Evolutionary conservation across 1,284 basidiomycete genomes (phyloP).

Genomic region (Tetrapyrgos nigripes): DNA sequence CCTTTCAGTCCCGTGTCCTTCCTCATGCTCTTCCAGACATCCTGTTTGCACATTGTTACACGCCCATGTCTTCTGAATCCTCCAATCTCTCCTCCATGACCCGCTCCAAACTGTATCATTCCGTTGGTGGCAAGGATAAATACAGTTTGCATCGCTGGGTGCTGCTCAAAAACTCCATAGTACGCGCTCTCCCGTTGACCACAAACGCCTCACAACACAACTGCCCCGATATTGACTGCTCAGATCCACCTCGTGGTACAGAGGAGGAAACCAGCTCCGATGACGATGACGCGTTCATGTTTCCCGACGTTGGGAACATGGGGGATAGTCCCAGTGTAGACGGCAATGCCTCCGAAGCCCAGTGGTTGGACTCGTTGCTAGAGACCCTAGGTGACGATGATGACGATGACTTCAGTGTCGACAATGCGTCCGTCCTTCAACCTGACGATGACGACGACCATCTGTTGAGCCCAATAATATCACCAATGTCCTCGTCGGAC

Average conservation of each 20-base stretch:
- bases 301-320: constrained; percentile 72
- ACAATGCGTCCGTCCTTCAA: constrained; percentile 30
- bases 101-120: constrained; percentile 75
- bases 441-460: constrained; percentile 64
- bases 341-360: constrained; percentile 63
- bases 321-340: constrained; percentile 44
- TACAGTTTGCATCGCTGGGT: constrained; percentile 85
- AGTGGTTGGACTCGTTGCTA: constrained; percentile 81
- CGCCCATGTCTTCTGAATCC: constrained; percentile 53
- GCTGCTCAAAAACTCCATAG: constrained; percentile 82
- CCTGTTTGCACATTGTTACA: neutral
- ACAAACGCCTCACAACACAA: constrained; percentile 31
- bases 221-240: neutral
- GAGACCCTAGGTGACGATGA: constrained; percentile 73
- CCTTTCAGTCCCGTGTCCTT: neutral
- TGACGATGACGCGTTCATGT: constrained; percentile 72
- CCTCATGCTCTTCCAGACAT: constrained; percentile 1
- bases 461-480: constrained; percentile 61
- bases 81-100: constrained; percentile 64
- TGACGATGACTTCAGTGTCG: constrained; percentile 45
- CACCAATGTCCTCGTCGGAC: constrained; percentile 76
- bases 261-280: constrained; percentile 45
- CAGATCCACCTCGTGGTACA: constrained; percentile 34
- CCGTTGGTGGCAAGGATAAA: constrained; percentile 64
- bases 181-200: constrained; percentile 50